These are phyloP conservation scores for Yarrowia alimentaria DNA, from an alignment of 805 yeast species.

Conservation along the genomic window DNA sequence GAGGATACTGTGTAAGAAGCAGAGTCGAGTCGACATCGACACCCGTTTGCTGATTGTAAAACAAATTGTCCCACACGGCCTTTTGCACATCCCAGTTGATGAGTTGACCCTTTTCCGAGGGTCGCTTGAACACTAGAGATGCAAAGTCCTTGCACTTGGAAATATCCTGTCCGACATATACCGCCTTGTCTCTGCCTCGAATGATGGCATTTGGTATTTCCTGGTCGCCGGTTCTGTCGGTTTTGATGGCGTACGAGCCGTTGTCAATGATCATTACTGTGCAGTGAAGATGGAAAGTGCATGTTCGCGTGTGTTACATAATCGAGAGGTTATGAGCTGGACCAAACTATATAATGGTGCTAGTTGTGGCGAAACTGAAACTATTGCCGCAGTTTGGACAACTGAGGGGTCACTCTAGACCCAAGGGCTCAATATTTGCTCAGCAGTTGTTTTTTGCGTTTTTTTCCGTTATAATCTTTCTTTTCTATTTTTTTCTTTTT, in stretches of 20 bases:
- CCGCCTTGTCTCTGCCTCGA: conserved; percentile 69
- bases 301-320: too few species aligned
- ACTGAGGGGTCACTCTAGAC: too few species aligned
- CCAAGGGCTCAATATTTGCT: too few species aligned
- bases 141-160: conserved; percentile 66
- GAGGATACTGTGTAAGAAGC: conserved; percentile 75
- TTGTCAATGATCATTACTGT: conserved; percentile 67
- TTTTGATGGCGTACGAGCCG: conserved; percentile 81
- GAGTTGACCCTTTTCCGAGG: conserved; percentile 84
- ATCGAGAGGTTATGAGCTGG: too few species aligned
- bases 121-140: conserved; percentile 71
- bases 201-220: conserved; percentile 66
- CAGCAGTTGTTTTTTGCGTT: too few species aligned
- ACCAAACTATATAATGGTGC: too few species aligned
- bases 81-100: conserved; percentile 89
- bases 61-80: conserved; percentile 83
- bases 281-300: background rate
- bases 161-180: conserved; percentile 71
- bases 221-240: conserved; percentile 46
- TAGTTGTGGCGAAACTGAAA: too few species aligned
- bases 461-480: too few species aligned
- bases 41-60: conserved; percentile 42
- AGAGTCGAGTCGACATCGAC: conserved; percentile 55
- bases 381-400: too few species aligned
- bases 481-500: too few species aligned